Evolutionary conservation across 805 yeast species (phyloP), one percentile per base, ranked within the genome.

Genomic region (Lipomyces yamadae): DNA sequence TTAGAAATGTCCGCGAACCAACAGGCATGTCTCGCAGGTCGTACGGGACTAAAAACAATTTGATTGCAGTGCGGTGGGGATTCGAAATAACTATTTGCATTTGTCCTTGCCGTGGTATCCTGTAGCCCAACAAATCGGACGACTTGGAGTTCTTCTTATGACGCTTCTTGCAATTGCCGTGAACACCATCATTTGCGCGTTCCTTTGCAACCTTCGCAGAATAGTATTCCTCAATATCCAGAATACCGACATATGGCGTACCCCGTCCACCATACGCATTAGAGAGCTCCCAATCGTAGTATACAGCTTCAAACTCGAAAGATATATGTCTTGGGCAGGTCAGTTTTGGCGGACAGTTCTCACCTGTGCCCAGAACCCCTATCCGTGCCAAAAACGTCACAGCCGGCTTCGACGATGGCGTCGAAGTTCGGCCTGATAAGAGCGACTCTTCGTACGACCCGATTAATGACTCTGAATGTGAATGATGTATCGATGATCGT

Each of bases 381-480:
- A 76, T 67, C 10, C 68, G 60, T 13, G 74, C 73, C 32, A 63
- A 72, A 18, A 72, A 73, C 10, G 65, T 58, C 15, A 74, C 76
- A 0, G 69, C 69, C 13, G 74, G 74, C 1, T 62, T 56, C 8
- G 76, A 73, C 1, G 76, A 70, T 29, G 71, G 76, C 1, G 74
- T 73, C 32, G 74, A 72, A 61, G 78, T 77, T 2, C 74, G 79
- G 30, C 71, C 74, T 1, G 73, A 72, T 11, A 76, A 64, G 58
- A 76, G 64, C 13, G 76, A 72, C 68, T 76, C 79, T 56, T 77
- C 79, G 60, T 76, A 76, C 7, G 79, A 76, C 15, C 79, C 79
- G 24, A 75, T 74, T 35, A 76, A 65, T 3, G 76, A 63, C 61
- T 72, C 74, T 11, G 68, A 34, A 50, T 66, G 72, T 30, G 72